These are phyloP conservation scores for Curvularia spicifera DNA, from an alignment of 2,329 filamentous ascomycete species.

Conservation along the genomic window DNA sequence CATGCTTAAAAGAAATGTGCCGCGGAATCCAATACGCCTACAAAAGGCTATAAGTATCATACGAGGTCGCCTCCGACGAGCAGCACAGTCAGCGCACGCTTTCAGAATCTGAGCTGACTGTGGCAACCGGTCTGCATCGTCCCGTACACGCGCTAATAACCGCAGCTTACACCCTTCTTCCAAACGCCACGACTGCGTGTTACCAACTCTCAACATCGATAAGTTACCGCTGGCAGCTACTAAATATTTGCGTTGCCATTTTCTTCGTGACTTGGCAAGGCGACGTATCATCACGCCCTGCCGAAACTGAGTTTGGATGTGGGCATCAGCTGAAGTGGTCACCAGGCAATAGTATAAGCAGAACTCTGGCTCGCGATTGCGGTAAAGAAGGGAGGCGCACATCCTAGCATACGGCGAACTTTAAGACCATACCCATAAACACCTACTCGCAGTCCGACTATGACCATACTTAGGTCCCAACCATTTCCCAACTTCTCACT, in stretches of 20 bases:
- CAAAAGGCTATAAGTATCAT: conserved; percentile 1
- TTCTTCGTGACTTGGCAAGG: background rate
- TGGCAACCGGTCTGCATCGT: conserved; percentile 17
- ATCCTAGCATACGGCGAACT: background rate
- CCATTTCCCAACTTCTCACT: background rate
- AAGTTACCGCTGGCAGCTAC: conserved; percentile 5
- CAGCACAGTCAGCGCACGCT: conserved; percentile 16
- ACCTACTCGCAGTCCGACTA: background rate
- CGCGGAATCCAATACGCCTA: background rate
- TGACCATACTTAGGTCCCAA: background rate
- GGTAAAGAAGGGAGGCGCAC: conserved; percentile 7
- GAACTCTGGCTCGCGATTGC: conserved; percentile 22
- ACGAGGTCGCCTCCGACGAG: background rate
- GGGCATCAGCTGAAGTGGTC: conserved; percentile 9
- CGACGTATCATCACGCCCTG: conserved; percentile 16
- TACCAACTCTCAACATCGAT: conserved; percentile 1
- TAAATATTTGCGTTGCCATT: background rate
- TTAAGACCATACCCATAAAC: background rate
- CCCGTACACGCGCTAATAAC: conserved; percentile 3
- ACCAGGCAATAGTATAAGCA: background rate
- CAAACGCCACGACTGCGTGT: conserved; percentile 14
- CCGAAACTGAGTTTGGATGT: conserved; percentile 7
- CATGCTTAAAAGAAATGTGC: background rate
- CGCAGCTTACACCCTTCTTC: conserved; percentile 21
- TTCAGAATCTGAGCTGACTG: conserved; percentile 33